These are phyloP conservation scores for Phaeosphaeria sp. DNA, from an alignment of 2,329 filamentous ascomycete species.

Conservation along the genomic window DNA sequence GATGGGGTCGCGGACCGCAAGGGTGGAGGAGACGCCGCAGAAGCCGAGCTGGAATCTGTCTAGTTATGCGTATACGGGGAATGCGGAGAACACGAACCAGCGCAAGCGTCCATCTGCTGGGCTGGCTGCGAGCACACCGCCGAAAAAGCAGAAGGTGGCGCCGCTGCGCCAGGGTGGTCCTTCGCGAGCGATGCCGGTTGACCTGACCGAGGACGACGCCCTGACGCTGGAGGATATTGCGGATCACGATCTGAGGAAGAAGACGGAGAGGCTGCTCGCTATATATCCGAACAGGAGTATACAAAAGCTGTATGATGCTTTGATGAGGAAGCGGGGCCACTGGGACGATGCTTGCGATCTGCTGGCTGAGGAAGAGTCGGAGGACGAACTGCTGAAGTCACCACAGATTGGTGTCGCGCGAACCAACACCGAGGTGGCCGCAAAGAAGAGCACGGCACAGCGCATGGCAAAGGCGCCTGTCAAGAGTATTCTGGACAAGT, in stretches of 20 bases:
- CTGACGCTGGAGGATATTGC: conserved; percentile 37
- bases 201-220: conserved; percentile 26
- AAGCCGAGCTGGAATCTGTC: conserved; percentile 39
- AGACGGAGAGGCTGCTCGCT: conserved; percentile 59
- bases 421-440: conserved; percentile 15
- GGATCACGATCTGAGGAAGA: conserved; percentile 57
- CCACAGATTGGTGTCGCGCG: conserved; percentile 30
- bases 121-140: conserved; percentile 18
- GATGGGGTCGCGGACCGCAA: conserved; percentile 23
- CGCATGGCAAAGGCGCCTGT: conserved; percentile 62
- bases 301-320: conserved; percentile 56
- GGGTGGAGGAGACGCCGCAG: conserved; percentile 44
- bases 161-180: conserved; percentile 38
- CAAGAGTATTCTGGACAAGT: conserved; percentile 66
- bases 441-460: conserved; percentile 58
- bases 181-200: conserved; percentile 43
- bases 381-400: conserved; percentile 44
- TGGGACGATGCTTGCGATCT: conserved; percentile 58
- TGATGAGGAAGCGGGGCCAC: conserved; percentile 59
- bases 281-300: conserved; percentile 58
- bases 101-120: conserved; percentile 38
- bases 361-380: conserved; percentile 29
- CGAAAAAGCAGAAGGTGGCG: conserved; percentile 33
- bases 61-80: conserved; percentile 24
- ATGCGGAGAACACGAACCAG: conserved; percentile 13